Evolutionary conservation across 2,329 filamentous ascomycete genomes (phyloP).

Genomic region (Fusarium sp.): DNA sequence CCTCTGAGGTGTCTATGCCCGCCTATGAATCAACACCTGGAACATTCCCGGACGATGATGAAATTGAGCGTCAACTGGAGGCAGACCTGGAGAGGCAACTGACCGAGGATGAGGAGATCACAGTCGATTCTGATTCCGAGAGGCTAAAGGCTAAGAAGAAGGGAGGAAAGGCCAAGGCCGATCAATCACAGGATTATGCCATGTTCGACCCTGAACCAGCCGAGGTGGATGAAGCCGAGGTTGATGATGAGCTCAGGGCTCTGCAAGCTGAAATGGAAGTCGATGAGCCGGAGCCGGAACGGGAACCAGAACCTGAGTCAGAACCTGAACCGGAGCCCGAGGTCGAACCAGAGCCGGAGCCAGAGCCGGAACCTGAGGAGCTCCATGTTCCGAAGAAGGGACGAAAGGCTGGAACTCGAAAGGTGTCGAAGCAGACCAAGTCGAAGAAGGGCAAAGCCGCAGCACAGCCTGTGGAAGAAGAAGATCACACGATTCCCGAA

Average conservation of each 20-base stretch:
- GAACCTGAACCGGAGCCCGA: constrained; percentile 19
- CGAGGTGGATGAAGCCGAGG: constrained; percentile 58
- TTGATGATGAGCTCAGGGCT: constrained; percentile 64
- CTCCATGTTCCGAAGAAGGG: constrained; percentile 65
- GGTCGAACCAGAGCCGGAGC: constrained; percentile 9
- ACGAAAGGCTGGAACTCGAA: constrained; percentile 63
- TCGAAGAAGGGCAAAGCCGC: constrained; percentile 57
- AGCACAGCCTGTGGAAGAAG: constrained; percentile 37
- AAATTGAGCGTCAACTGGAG: constrained; percentile 74
- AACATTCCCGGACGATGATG: constrained; percentile 68
- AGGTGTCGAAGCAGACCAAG: constrained; percentile 65
- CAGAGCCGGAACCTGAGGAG: constrained; percentile 46
- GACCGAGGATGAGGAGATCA: constrained; percentile 64
- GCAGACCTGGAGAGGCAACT: constrained; percentile 71
- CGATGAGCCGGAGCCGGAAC: constrained; percentile 37
- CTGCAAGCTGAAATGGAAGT: constrained; percentile 63
- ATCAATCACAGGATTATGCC: constrained; percentile 55
- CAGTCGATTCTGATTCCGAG: constrained; percentile 60
- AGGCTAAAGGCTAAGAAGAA: constrained; percentile 50
- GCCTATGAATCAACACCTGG: constrained; percentile 56
- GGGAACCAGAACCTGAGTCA: constrained; percentile 6
- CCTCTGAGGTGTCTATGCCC: constrained; percentile 63
- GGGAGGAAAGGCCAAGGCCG: constrained; percentile 44
- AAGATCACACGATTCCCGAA: constrained; percentile 33
- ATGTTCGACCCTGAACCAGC: constrained; percentile 65